Base-by-base conservation (phyloP, 208 protist genomes). In the Lotmaria passim region DNA sequence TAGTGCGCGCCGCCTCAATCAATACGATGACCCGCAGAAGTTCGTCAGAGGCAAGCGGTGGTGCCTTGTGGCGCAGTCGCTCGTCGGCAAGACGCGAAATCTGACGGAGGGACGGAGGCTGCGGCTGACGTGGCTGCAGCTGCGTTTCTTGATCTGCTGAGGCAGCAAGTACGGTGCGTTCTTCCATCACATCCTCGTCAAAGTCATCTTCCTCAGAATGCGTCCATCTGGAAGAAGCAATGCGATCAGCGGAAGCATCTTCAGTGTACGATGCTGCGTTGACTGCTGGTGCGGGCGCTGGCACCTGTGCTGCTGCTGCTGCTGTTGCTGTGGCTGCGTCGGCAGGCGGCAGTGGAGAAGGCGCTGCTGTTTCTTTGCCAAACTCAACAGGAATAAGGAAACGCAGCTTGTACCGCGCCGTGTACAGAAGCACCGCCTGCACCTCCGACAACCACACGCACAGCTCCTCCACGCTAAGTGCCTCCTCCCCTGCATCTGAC, bases 11-110 rank as follows among this genome's bases (percentile, higher is more conserved):
- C 0, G 81, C 70, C 15, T 87, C 79, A 3, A 81, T 50, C 17
- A 86, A 52, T 6, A 79, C 56, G 11, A 80, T 56, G 0, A 75
- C 71, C 1, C 72, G 64, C 23, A 85, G 60, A 12, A 87, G 66
- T 24, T 78, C 75, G 1, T 76, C 78, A 5, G 19, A 6, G n/a
- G 68, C 44, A 2, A 85, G 69, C 17, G 64, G 73, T 7, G 73
- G 67, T 7, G 69, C 85, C 56, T 85, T 69, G 41, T 81, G 19
- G 6, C 52, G 24, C 7, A 90, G 58, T 0, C 69, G 66, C 57
- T 89, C 84, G 0, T 19, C 24, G 0, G 12, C n/a, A 3, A n/a
- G n/a, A 3, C 60, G 59, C 19, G 17, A 31, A 7, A 81, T 15
- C 50, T 23, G 58, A 6, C 72, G 68, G 11, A 69, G 63, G 7